These are phyloP conservation scores for Gautieria morchelliformis DNA, from an alignment of 768 basidiomycete genomes.

Conservation along the genomic window DNA sequence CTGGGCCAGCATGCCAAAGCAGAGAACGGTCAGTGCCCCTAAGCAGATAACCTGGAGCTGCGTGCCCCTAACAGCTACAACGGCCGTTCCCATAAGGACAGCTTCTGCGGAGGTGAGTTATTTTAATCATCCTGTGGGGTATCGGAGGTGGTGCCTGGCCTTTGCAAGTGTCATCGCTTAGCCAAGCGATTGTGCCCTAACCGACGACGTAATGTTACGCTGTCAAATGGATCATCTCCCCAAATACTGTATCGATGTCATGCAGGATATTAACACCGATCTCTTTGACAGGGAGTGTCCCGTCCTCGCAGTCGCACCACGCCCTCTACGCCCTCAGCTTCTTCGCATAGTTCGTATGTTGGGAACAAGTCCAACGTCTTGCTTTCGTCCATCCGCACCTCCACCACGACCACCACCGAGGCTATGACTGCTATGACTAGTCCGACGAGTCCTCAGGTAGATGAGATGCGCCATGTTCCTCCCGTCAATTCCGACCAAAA, in stretches of 20 bases:
- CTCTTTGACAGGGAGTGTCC: background rate
- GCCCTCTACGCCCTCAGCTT: background rate
- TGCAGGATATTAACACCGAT: background rate
- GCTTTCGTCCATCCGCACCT: background rate
- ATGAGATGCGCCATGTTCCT: background rate
- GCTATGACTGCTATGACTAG: background rate
- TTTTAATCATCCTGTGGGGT: too few relatives aligned
- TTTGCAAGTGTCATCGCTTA: too few relatives aligned
- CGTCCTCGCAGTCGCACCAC: background rate
- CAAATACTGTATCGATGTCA: too few relatives aligned
- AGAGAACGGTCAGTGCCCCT: conserved; percentile 5
- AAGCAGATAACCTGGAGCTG: background rate
- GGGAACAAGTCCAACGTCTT: background rate
- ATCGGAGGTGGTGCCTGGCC: too few relatives aligned
- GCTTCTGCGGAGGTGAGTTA: too few relatives aligned
- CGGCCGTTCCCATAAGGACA: too few relatives aligned
- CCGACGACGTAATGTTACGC: too few relatives aligned
- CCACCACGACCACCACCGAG: background rate
- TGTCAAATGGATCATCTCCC: too few relatives aligned
- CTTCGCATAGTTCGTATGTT: background rate
- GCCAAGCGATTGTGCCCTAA: too few relatives aligned
- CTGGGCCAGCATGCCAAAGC: conserved; percentile 7
- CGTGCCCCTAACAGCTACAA: too few relatives aligned
- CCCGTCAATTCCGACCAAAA: background rate
- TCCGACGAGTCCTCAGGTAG: background rate